Base-by-base conservation (phyloP, 768 basidiomycete species). In the Hygrophorus russula region DNA sequence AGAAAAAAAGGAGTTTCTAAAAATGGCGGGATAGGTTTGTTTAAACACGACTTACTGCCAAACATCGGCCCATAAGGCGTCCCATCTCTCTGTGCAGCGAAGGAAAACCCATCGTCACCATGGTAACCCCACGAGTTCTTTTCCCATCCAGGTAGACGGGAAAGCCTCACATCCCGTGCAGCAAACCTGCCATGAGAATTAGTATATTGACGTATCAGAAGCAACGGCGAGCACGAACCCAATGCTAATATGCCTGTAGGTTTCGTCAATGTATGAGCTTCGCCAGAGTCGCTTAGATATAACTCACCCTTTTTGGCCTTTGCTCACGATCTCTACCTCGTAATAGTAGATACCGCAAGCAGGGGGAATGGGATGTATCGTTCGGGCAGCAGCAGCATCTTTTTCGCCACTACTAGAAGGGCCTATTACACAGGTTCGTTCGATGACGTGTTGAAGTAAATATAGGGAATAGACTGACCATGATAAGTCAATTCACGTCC, bases 281-380 rank as follows among this genome's bases (percentile, higher is more conserved):
- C 36, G 34, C 44, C 14, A 10, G 41, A 41, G 36, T 40, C 43
- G 11, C 41, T 45, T 18, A 37, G 31, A 36, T 10, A 47, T 17
- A 20, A 62, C 76, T 57, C 52, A 82, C 90, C 87, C 90, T 59
- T 83, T 86, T 34, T 74, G 68, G 9, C 85, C 83, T 55, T 86
- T 86, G 56, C 83, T 78, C 5, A 83, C 57, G 36, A 98, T 77
- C 53, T 85, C 78, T 4, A 91, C 78, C 65, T 99, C 94, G 57
- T 82, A 99, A 60, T 98, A 99, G 57, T 89, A 94, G 43, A 98
- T 79, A 17, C 93, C 96, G 52, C 86, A 86, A 9, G 82, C 80
- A 0, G 81, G 69, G 1, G 93, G 93, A 38, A 94, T 82, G 1
- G 82, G 75, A 50, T 77, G 65, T 35, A 74, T 74, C 0, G 93